A percentile compares a stretch with the other conserved stretches of the same genome.
Conservation (phyloP, 768 basidiomycete genomes). For the Amanita phalloides region DNA sequence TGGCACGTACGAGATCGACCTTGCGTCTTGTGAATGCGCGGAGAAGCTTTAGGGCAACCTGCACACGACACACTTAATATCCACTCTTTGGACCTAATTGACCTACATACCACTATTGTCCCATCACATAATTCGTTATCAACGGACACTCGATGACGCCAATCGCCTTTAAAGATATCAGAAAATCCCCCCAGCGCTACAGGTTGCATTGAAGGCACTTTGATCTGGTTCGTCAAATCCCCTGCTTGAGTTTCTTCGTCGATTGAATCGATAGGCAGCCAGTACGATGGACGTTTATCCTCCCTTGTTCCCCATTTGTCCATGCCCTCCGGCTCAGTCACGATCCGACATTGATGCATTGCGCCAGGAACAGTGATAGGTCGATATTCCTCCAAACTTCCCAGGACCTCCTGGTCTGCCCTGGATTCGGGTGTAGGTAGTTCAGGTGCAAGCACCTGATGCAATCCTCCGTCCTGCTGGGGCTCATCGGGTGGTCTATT, state of each 20-base stretch:
- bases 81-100: not conserved
- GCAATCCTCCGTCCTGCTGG: too few species aligned
- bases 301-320: not conserved
- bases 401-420: too few species aligned
- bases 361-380: not conserved
- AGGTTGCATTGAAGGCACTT: not conserved
- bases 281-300: not conserved
- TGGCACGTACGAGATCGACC: slow-evolving; percentile 9
- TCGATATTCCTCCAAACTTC: not conserved
- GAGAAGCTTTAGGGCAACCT: slow-evolving; percentile 18
- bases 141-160: slow-evolving; percentile 3
- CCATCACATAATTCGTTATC: not conserved
- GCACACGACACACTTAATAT: not conserved
- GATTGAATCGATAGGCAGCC: not conserved
- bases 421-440: too few species aligned
- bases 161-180: slow-evolving; percentile 14
- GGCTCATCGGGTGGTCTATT: too few species aligned
- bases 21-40: slow-evolving; percentile 13
- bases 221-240: slow-evolving; percentile 13
- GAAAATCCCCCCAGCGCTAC: slow-evolving; percentile 18
- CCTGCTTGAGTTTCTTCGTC: slow-evolving; percentile 3
- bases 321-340: not conserved
- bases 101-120: not conserved
- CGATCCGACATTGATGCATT: not conserved
- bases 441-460: too few species aligned